phyloP scores from a whole-genome alignment of 2,329 filamentous ascomycete species.

The Colletotrichum sp. region DNA sequence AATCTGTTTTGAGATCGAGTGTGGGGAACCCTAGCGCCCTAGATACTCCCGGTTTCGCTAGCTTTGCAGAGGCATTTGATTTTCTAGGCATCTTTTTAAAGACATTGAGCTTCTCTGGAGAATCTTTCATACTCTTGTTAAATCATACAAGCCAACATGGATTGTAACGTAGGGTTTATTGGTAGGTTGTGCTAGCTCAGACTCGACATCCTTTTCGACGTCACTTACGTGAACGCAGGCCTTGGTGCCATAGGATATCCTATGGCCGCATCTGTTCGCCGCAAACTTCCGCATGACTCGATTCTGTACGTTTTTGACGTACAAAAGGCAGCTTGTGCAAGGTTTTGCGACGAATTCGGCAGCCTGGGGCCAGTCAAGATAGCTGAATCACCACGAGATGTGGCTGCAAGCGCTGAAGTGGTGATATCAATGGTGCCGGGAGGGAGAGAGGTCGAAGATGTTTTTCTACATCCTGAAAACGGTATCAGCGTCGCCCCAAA shows the following conservation, averaged over 20 bases:
- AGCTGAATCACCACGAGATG: not conserved
- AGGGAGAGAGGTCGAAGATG: not conserved
- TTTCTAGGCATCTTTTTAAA: not conserved
- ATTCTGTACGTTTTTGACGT: not conserved
- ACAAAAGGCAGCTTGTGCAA: not conserved
- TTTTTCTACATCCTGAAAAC: not conserved
- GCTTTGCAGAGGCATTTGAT: not conserved
- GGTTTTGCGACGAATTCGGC: not conserved
- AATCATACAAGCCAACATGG: not conserved
- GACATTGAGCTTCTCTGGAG: not conserved
- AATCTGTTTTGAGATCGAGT: not conserved
- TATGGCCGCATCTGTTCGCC: not conserved
- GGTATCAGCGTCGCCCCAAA: not conserved
- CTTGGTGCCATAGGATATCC: not conserved
- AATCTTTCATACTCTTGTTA: not conserved
- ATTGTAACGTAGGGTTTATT: not conserved
- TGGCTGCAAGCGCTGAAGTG: not conserved
- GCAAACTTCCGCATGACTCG: not conserved
- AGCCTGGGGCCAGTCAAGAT: not conserved
- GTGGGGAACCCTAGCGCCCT: not conserved
- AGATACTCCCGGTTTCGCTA: not conserved
- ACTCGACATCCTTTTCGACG: not conserved
- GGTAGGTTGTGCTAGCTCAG: not conserved
- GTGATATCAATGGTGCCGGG: not conserved
- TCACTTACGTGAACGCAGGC: not conserved